Base-by-base conservation (phyloP, 805 yeast species). In the Candida peoriensis region DNA sequence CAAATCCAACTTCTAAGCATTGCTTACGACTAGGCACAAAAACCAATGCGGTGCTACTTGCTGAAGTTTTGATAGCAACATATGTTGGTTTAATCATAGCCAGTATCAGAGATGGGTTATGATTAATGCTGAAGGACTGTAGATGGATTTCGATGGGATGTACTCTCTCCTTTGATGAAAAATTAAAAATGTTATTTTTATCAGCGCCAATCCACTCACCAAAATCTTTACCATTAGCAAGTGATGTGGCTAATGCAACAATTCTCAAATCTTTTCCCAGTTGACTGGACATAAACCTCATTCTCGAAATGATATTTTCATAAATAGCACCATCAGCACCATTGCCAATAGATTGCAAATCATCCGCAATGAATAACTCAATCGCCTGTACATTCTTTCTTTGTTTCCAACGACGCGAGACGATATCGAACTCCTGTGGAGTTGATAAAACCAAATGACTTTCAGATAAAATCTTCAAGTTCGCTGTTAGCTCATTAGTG, bases 121-220 rank as follows among this genome's bases (percentile, higher is more conserved):
- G 76, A n/a, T 57, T 51, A 24, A 68, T 66, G 14, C 58, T 63
- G 32, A 64, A 64, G 4, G 72, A 66, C 36, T 71, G 74, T 29
- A 83, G 48, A 43, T 69, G 79, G 15, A 83, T 75, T 36, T 71
- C 74, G 11, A 86, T 47, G 4, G 83, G 76, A 28, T 61, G 52
- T 8, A 64, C 61, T 37, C 90, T 64, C 28, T 77, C 80, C 32
- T 63, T 63, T 0, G 94, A 78, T 13, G 76, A 70, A 53, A 82
- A 88, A 48, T 87, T 88, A 63, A 68, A 86, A 6, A 79, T 66
- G 32, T 76, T 66, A 15, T 58, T 62, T 47, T 76, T 80, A 1
- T 69, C 47, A 18, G 82, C 79, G 2, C 93, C 95, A 20, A 93
- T 58, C 96, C 97, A 93, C 35, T 81, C 85, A 2, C 84, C 90